Conservation (phyloP, 2,329 filamentous ascomycete genomes). For the Coniochaeta hoffmannii region DNA sequence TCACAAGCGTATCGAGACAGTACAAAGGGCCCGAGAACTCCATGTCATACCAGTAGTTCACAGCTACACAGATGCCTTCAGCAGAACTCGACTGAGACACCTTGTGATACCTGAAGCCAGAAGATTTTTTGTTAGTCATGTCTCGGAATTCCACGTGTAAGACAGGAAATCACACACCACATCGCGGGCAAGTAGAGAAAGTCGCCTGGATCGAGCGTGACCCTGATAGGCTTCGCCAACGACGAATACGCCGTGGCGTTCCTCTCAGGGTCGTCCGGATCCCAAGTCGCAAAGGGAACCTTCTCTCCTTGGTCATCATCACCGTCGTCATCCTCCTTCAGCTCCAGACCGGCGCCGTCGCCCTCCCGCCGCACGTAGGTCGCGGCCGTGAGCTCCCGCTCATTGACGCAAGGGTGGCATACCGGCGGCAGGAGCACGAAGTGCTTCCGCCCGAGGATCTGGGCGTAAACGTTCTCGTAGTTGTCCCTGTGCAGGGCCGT, state of each 20-base stretch:
- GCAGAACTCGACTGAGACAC: slow-evolving; percentile 62
- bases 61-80: slow-evolving; percentile 67
- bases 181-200: slow-evolving; percentile 77
- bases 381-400: slow-evolving; percentile 47
- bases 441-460: slow-evolving; percentile 64
- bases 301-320: slow-evolving; percentile 21
- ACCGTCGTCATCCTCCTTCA: slow-evolving; percentile 23
- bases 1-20: slow-evolving; percentile 49
- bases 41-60: slow-evolving; percentile 87
- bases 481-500: slow-evolving; percentile 76
- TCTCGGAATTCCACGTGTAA: not conserved
- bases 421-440: slow-evolving; percentile 69
- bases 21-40: slow-evolving; percentile 66
- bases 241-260: slow-evolving; percentile 51
- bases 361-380: slow-evolving; percentile 45
- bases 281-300: slow-evolving; percentile 68
- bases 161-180: slow-evolving; percentile 46
- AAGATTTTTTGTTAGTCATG: not conserved
- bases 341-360: slow-evolving; percentile 16
- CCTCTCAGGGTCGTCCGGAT: slow-evolving; percentile 52
- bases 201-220: slow-evolving; percentile 65
- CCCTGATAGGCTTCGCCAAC: slow-evolving; percentile 52
- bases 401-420: slow-evolving; percentile 62
- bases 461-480: slow-evolving; percentile 80
- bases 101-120: slow-evolving; percentile 59